Evolutionary conservation across 306 rosid genomes (phyloP), one percentile per base, ranked within the genome.

Genomic region (Glycine latifolia): DNA sequence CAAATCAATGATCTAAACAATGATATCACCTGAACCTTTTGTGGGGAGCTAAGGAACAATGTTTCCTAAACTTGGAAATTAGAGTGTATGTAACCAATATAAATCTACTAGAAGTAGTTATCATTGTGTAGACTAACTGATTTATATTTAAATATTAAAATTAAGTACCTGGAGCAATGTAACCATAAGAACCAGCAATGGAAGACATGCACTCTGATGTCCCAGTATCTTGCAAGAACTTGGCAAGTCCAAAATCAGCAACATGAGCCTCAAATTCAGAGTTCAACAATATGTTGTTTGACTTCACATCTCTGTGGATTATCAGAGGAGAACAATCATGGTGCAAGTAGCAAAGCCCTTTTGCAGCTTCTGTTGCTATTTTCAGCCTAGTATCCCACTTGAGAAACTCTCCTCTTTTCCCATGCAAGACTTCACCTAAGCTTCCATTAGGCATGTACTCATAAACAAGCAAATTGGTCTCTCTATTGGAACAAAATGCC

Each of bases 181-280:
- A 94, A 76, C 98, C 98, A 52, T 94, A 94, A 47, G 98, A 94
- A 20, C 98, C 98, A 74, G 97, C 98, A 77, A 94, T 91, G 69
- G 95, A 95, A 75, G 98, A 94, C 98, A 94, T 94, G 90, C 97
- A 94, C 81, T 94, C 94, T 31, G 98, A 94, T 15, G 95, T 80
- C 2, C 94, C 98, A 58, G 88, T 85, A 77, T 91, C 97, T 39
- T 85, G 94, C 87, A 94, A 84, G 87, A 92, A 91, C 90, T 94
- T 94, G 88, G 98, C 98, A 7, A 94, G 92, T 10, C 98, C 98
- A 73, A 94, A 94, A 61, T 94, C 98, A 16, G 98, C 98, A 41
- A 94, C 97, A 87, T 94, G 98, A 84, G 97, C 98, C 86, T 94
- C 98, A 56, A 85, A 90, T 26, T 92, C 91, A 35, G 94, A 86